A percentile compares a stretch with the other conserved stretches of the same genome.
These are phyloP conservation scores for Boletus smithii DNA, from an alignment of 1,284 basidiomycete genomes.

Conservation along the genomic window DNA sequence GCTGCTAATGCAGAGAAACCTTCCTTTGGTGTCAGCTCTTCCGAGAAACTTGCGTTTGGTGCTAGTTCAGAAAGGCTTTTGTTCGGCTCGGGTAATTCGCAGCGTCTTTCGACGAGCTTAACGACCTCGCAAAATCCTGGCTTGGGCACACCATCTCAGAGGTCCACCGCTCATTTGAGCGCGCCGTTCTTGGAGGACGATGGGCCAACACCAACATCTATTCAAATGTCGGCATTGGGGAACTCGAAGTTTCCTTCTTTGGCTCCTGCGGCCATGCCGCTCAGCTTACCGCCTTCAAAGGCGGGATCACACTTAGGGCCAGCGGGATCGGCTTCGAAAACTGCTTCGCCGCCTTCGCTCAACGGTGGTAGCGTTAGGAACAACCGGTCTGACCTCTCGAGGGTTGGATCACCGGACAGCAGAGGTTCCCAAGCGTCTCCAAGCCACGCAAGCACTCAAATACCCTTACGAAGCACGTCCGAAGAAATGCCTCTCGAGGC, in stretches of 20 bases:
- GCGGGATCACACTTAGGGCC: constrained; percentile 8
- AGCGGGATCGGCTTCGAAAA: constrained; percentile 8
- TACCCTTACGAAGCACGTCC: constrained; percentile 8
- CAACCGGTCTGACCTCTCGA: constrained; percentile 15
- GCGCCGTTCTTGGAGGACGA: constrained; percentile 23
- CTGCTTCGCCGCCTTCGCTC: constrained; percentile 9
- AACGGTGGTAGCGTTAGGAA: not conserved
- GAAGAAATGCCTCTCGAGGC: constrained; percentile 6
- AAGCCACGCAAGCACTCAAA: constrained; percentile 1
- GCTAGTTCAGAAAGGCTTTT: constrained; percentile 12
- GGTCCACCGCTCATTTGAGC: constrained; percentile 2
- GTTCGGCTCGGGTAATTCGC: constrained; percentile 14
- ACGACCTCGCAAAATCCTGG: constrained; percentile 15
- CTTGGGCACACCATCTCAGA: constrained; percentile 16
- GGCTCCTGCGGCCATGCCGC: constrained; percentile 13
- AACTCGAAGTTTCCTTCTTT: constrained; percentile 11
- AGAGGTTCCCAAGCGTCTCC: constrained; percentile 11
- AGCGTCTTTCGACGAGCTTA: constrained; percentile 17
- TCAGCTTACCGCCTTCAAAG: constrained; percentile 15
- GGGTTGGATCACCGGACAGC: constrained; percentile 18
- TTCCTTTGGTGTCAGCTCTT: constrained; percentile 7
- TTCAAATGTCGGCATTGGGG: constrained; percentile 5
- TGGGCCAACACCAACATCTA: constrained; percentile 5
- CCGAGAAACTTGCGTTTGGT: constrained; percentile 21
- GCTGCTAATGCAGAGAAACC: constrained; percentile 18